phyloP scores from a whole-genome alignment of 2,329 filamentous ascomycete genomes.

The Diaporthe ampelina region DNA sequence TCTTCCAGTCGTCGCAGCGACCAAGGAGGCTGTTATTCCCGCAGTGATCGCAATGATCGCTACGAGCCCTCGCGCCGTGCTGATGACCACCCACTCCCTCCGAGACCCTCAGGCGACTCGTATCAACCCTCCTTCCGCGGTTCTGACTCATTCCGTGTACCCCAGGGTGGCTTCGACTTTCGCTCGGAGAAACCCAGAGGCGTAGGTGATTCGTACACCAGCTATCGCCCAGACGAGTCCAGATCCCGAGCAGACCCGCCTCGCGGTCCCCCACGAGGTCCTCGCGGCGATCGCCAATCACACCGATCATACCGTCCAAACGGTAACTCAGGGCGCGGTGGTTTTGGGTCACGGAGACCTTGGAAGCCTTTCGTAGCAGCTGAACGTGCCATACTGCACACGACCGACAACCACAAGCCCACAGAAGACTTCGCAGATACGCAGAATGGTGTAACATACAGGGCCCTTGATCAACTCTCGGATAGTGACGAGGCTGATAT shows the following conservation, averaged over 20 bases:
- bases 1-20: constrained; percentile 31
- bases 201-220: constrained; percentile 55
- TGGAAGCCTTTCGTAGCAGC: constrained; percentile 54
- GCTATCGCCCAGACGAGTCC: constrained; percentile 49
- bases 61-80: constrained; percentile 37
- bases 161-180: constrained; percentile 69
- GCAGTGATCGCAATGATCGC: constrained; percentile 37
- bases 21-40: constrained; percentile 36
- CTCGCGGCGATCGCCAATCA: neutral
- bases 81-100: constrained; percentile 23
- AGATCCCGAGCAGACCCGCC: constrained; percentile 37
- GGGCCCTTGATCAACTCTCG: constrained; percentile 69
- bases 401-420: constrained; percentile 56
- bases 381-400: constrained; percentile 64
- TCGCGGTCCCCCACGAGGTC: constrained; percentile 35
- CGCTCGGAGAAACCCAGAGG: constrained; percentile 66
- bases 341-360: constrained; percentile 21
- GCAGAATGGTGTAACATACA: constrained; percentile 64
- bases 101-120: constrained; percentile 28
- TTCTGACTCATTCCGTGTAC: constrained; percentile 50
- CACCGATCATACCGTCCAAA: neutral
- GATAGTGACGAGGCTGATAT: constrained; percentile 75
- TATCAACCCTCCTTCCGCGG: constrained; percentile 24
- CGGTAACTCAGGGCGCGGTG: constrained; percentile 33
- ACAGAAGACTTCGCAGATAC: constrained; percentile 63